Evolutionary conservation across 495 filamentous ascomycete genomes (phyloP).

Genomic region (Lasiosphaeria hispida): DNA sequence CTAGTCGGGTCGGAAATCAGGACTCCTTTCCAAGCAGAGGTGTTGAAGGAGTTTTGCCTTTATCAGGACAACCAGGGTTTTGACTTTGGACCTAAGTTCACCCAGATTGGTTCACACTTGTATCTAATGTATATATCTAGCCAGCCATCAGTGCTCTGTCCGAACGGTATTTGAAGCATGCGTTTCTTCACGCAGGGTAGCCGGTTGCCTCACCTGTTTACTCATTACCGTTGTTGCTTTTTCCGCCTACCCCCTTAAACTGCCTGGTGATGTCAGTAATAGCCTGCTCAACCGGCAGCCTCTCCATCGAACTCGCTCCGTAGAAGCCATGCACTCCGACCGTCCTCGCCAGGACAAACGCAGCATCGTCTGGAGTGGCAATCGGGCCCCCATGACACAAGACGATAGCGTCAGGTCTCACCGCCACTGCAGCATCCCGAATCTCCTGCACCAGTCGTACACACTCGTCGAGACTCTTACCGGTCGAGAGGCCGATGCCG

Average conservation of each 20-base stretch:
- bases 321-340: conserved; percentile 68
- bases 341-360: conserved; percentile 57
- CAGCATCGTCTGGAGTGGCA: conserved; percentile 58
- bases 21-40: no score
- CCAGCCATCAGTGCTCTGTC: no score
- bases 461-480: conserved; percentile 60
- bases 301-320: conserved; percentile 69
- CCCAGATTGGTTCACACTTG: no score
- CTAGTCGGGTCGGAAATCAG: no score
- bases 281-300: conserved; percentile 65
- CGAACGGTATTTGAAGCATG: neutral
- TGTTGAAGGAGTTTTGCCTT: no score
- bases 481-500: conserved; percentile 69
- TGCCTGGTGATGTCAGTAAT: conserved; percentile 58
- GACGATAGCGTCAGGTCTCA: conserved; percentile 60
- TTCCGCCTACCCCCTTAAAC: conserved; percentile 50
- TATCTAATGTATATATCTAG: no score
- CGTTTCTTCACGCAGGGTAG: neutral
- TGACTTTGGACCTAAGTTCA: no score
- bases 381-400: conserved; percentile 70
- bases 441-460: conserved; percentile 60
- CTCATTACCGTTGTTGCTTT: neutral
- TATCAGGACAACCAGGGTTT: no score
- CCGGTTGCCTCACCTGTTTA: neutral
- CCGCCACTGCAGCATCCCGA: conserved; percentile 53